These are phyloP conservation scores for Chlamydomonas sp. DNA, from an alignment of 139 green algal species.

Conservation along the genomic window DNA sequence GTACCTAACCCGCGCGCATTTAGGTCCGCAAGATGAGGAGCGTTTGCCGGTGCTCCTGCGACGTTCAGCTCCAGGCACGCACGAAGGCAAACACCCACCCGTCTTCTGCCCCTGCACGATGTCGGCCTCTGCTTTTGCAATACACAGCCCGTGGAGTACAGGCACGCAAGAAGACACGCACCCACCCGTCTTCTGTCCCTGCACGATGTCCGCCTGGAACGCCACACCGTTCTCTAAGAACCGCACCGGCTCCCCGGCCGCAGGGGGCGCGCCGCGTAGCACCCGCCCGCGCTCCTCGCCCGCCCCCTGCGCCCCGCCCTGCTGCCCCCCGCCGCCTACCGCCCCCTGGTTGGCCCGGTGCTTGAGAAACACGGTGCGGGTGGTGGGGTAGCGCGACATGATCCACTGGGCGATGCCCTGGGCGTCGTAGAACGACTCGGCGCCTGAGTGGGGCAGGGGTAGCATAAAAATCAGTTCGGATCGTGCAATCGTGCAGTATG, in stretches of 20 bases:
- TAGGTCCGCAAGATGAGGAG: too few relatives aligned
- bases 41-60: too few relatives aligned
- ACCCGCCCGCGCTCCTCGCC: constrained; percentile 19
- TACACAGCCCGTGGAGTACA: too few relatives aligned
- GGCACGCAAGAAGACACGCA: too few relatives aligned
- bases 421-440: constrained; percentile 56
- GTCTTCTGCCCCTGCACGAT: constrained; percentile 57
- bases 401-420: constrained; percentile 49
- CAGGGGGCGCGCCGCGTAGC: constrained; percentile 23
- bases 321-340: not conserved
- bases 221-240: constrained; percentile 49
- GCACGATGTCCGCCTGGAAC: constrained; percentile 47
- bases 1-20: too few relatives aligned
- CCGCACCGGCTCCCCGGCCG: constrained; percentile 25
- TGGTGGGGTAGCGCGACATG: not conserved
- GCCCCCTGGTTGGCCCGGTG: constrained; percentile 12
- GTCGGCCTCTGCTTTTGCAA: not conserved
- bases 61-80: too few relatives aligned
- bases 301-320: not conserved
- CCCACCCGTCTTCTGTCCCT: constrained; percentile 58
- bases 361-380: constrained; percentile 41
- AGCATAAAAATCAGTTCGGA: not conserved
- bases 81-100: not conserved
- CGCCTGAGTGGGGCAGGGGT: constrained; percentile 5
- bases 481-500: not conserved